A percentile compares a stretch with the other conserved stretches of the same genome.
Evolutionary conservation across 805 yeast genomes (phyloP).

Genomic region (Lachancea thermotolerans): DNA sequence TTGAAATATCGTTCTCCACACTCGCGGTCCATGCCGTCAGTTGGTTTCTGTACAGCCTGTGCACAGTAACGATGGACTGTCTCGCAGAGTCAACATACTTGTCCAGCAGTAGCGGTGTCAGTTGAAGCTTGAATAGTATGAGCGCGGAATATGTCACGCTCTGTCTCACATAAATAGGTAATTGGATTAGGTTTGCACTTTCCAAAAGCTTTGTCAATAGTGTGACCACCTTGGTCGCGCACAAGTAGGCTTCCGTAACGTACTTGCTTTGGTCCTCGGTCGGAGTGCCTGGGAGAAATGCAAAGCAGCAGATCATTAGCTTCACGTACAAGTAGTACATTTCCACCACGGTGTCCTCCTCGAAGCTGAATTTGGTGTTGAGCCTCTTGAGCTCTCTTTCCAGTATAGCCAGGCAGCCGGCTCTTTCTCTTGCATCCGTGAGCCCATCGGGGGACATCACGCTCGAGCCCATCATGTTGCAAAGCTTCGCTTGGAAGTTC

Average conservation of each 20-base stretch:
- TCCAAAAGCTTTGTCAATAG: constrained; percentile 66
- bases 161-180: constrained; percentile 82
- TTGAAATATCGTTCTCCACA: constrained; percentile 80
- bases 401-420: constrained; percentile 68
- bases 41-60: constrained; percentile 79
- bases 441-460: constrained; percentile 84
- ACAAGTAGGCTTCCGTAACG: constrained; percentile 70
- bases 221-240: constrained; percentile 78
- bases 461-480: constrained; percentile 80
- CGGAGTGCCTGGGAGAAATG: constrained; percentile 86
- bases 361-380: constrained; percentile 58
- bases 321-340: constrained; percentile 73
- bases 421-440: constrained; percentile 75
- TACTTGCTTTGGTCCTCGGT: constrained; percentile 79
- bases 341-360: constrained; percentile 60
- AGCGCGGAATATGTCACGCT: constrained; percentile 78
- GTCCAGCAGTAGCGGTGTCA: constrained; percentile 62
- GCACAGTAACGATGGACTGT: constrained; percentile 90
- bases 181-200: constrained; percentile 63
- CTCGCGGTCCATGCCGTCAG: constrained; percentile 81
- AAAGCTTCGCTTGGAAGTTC: constrained; percentile 76
- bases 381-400: constrained; percentile 73
- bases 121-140: constrained; percentile 70
- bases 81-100: constrained; percentile 79
- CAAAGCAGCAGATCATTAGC: constrained; percentile 78